Conservation (phyloP, 495 filamentous ascomycete species). For the Aspergillus homomorphus region DNA sequence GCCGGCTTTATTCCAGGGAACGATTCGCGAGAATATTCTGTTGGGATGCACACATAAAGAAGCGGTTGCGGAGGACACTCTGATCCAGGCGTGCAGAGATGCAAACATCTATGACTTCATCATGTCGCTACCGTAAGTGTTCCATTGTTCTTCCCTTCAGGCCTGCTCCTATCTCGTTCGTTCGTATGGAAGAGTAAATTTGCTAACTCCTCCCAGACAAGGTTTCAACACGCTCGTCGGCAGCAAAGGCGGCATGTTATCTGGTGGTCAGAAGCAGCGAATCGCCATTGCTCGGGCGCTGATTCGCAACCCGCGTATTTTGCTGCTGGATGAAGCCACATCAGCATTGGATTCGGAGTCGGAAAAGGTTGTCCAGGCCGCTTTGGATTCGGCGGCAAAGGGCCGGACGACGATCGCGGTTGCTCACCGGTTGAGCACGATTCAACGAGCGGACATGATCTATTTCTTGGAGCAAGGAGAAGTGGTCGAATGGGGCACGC, state of each 20-base stretch:
- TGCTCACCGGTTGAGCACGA: conserved; percentile 74
- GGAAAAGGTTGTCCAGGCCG: conserved; percentile 78
- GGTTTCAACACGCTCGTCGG: conserved; percentile 74
- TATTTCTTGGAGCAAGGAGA: conserved; percentile 75
- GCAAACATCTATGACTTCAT: conserved; percentile 94
- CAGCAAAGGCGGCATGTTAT: conserved; percentile 71
- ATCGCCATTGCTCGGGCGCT: conserved; percentile 76
- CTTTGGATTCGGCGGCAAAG: conserved; percentile 68
- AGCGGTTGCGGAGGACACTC: conserved; percentile 60
- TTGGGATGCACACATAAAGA: conserved; percentile 55
- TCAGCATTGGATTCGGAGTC: conserved; percentile 76
- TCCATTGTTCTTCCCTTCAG: not conserved
- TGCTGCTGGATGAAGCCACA: conserved; percentile 81
- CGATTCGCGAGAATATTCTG: conserved; percentile 77
- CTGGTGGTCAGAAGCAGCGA: conserved; percentile 82
- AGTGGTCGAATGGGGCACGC: conserved; percentile 70
- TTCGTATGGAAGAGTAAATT: conserved; percentile 13
- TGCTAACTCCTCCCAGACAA: conserved; percentile 40
- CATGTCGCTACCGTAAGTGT: conserved; percentile 54
- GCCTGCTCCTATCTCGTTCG: conserved; percentile 3
- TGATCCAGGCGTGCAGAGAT: conserved; percentile 74
- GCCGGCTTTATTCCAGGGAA: conserved; percentile 80
- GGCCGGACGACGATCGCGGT: conserved; percentile 77
- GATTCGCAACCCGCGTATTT: conserved; percentile 64
- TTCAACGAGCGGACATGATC: conserved; percentile 79